Percentiles rank a stretch among this genome's conserved stretches.
Evolutionary conservation across 768 basidiomycete species (phyloP).

Genomic region (Lentinula guzmanii): DNA sequence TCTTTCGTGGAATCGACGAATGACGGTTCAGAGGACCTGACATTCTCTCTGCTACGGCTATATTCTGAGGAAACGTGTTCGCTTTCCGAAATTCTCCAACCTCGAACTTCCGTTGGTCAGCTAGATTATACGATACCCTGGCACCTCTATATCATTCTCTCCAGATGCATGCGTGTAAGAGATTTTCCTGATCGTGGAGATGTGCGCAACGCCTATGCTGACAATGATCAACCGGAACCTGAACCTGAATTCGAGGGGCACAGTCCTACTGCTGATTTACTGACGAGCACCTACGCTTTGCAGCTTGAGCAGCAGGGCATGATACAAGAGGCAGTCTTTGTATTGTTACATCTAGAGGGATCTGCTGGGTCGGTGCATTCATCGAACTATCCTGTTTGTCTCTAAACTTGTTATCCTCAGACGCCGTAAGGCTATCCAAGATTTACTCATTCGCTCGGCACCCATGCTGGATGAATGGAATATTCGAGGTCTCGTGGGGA

Average conservation of each 20-base stretch:
- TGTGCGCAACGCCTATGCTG: slow-evolving; percentile 20
- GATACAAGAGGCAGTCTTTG: slow-evolving; percentile 85
- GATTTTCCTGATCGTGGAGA: slow-evolving; percentile 84
- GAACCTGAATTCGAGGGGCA: slow-evolving; percentile 62
- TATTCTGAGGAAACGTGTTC: slow-evolving; percentile 67
- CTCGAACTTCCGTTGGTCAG: slow-evolving; percentile 61
- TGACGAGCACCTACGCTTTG: slow-evolving; percentile 80
- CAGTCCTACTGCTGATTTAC: slow-evolving; percentile 74
- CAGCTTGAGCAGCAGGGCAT: slow-evolving; percentile 79
- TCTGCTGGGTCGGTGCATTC: slow-evolving; percentile 57
- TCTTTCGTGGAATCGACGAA: slow-evolving; percentile 50
- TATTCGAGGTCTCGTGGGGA: slow-evolving; percentile 64
- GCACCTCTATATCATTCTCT: slow-evolving; percentile 88
- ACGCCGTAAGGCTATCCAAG: slow-evolving; percentile 76
- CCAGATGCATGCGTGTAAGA: slow-evolving; percentile 73
- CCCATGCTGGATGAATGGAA: slow-evolving; percentile 67
- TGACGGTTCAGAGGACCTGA: slow-evolving; percentile 54
- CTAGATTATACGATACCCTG: slow-evolving; percentile 83
- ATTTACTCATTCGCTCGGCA: slow-evolving; percentile 68
- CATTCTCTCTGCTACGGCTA: slow-evolving; percentile 79
- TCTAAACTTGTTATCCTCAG: slow-evolving; percentile 32
- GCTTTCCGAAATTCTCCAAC: slow-evolving; percentile 61
- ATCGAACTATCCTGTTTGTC: slow-evolving; percentile 7
- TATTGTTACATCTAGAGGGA: slow-evolving; percentile 83
- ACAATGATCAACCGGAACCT: slow-evolving; percentile 20